Base-by-base conservation (phyloP, 768 basidiomycete species). In the Suillus paluster region DNA sequence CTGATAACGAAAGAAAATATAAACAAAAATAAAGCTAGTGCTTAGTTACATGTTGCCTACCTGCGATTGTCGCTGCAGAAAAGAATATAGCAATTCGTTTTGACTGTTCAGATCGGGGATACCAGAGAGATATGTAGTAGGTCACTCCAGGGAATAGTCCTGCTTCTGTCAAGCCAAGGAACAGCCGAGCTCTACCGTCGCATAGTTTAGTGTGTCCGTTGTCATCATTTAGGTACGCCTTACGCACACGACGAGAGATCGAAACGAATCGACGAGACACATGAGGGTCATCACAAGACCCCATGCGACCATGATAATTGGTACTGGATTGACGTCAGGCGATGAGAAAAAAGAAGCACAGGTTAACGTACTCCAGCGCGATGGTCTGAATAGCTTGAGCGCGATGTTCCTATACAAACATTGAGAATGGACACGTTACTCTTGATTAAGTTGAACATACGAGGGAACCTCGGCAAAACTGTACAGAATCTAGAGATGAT, bases 51-150 rank as follows among this genome's bases (percentile, higher is more conserved):
- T 19, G 5, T n/a, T 41, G 58, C 70, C 17, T 36, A 71, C 81
- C 86, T 19, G 86, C 82, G 39, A 84, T 68, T 2, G 85, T 86
- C 12, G 86, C 85, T 41, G 86, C 85, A 21, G 83, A 83, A 70
- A 87, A 87, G 77, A 89, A 88, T 41, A 89, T 77, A 5, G 87
- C 85, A 59, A 87, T 80, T 30, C 87, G 81, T 66, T 73, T 75
- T 19, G 83, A 86, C 48, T 86, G 81, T 67, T 89, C 87, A 57
- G 76, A 75, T 39, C 83, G 77, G 11, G 84, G 80, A 68, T 91
- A 85, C 87, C 87, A 89, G 54, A 85, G 70, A 12, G 84, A 85
- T 48, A 86, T 74, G 45, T 77, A 80, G 59, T 81, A 83, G 2
- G 75, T 76, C 59, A 81, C 70, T 1, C 78, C 78, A 0, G 80